phyloP scores from a whole-genome alignment of 2,329 filamentous ascomycete genomes.

The Cucurbitaria berberidis region DNA sequence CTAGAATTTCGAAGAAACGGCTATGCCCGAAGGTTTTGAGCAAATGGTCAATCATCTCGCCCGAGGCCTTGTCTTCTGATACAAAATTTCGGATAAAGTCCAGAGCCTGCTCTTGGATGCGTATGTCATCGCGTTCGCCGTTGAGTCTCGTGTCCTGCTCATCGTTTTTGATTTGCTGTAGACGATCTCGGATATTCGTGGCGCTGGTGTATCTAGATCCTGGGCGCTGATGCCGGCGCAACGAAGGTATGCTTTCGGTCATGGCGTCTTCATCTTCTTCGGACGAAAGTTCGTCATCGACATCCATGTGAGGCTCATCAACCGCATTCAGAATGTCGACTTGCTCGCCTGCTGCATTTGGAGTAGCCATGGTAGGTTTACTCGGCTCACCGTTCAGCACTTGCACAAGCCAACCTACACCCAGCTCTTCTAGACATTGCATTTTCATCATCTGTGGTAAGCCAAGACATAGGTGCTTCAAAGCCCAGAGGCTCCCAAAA shows the following conservation, averaged over 20 bases:
- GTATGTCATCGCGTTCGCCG: conserved; percentile 76
- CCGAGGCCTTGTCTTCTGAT: conserved; percentile 63
- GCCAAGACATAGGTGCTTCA: conserved; percentile 86
- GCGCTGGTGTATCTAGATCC: conserved; percentile 46
- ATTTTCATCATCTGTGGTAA: conserved; percentile 76
- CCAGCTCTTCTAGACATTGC: conserved; percentile 76
- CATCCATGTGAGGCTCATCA: conserved; percentile 51
- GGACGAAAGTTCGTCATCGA: conserved; percentile 46
- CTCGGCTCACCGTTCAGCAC: conserved; percentile 69
- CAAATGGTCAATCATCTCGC: conserved; percentile 82
- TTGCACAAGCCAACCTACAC: conserved; percentile 79
- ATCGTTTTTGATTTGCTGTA: conserved; percentile 61
- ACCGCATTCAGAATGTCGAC: conserved; percentile 65
- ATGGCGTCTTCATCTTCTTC: conserved; percentile 55
- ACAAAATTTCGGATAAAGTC: conserved; percentile 91
- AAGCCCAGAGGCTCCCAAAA: conserved; percentile 86
- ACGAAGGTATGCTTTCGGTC: conserved; percentile 52
- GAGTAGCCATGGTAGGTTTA: conserved; percentile 58
- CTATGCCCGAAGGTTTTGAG: conserved; percentile 77
- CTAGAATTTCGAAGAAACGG: conserved; percentile 79
- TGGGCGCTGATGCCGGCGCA: conserved; percentile 45
- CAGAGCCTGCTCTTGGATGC: conserved; percentile 88
- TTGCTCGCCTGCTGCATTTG: conserved; percentile 66
- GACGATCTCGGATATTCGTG: conserved; percentile 47
- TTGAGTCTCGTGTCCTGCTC: conserved; percentile 72